phyloP scores from a whole-genome alignment of 2,329 filamentous ascomycete genomes.

The Exophiala calicioides region DNA sequence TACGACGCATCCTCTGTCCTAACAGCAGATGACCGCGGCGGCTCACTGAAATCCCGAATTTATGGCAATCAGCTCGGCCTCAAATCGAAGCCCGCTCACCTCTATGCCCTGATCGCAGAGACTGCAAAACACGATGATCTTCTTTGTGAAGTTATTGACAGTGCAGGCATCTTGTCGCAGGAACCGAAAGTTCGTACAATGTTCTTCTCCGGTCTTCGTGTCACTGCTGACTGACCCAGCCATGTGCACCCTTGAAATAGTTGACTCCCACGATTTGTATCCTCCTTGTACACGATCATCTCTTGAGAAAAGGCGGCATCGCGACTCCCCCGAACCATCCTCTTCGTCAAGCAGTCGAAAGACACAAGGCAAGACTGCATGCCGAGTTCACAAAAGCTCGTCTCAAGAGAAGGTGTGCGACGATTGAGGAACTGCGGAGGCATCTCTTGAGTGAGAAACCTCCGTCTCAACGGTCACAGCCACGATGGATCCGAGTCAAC shows the following conservation, averaged over 20 bases:
- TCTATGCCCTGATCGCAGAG: slow-evolving; percentile 86
- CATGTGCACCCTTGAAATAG: slow-evolving; percentile 49
- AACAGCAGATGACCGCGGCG: slow-evolving; percentile 55
- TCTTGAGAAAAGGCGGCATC: slow-evolving; percentile 79
- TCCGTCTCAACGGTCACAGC: slow-evolving; percentile 54
- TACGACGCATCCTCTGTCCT: slow-evolving; percentile 83
- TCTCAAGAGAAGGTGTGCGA: slow-evolving; percentile 68
- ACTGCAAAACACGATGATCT: slow-evolving; percentile 87
- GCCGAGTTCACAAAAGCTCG: slow-evolving; percentile 82
- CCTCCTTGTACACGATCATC: slow-evolving; percentile 80
- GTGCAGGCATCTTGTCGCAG: slow-evolving; percentile 69
- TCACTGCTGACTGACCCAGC: slow-evolving; percentile 43
- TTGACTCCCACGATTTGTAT: slow-evolving; percentile 78
- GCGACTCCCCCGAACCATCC: slow-evolving; percentile 78
- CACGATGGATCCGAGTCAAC: slow-evolving; percentile 92
- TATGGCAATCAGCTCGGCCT: slow-evolving; percentile 69
- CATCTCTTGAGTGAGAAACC: slow-evolving; percentile 42
- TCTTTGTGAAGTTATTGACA: slow-evolving; percentile 86
- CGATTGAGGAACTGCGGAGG: slow-evolving; percentile 63
- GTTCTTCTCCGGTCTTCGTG: slow-evolving; percentile 2
- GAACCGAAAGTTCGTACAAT: slow-evolving; percentile 73
- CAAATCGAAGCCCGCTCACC: slow-evolving; percentile 75
- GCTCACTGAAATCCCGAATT: slow-evolving; percentile 82
- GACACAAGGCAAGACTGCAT: slow-evolving; percentile 76
- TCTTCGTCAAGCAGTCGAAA: slow-evolving; percentile 70